phyloP scores from a whole-genome alignment of 805 yeast species.

The Scheffersomyces stipitis region DNA sequence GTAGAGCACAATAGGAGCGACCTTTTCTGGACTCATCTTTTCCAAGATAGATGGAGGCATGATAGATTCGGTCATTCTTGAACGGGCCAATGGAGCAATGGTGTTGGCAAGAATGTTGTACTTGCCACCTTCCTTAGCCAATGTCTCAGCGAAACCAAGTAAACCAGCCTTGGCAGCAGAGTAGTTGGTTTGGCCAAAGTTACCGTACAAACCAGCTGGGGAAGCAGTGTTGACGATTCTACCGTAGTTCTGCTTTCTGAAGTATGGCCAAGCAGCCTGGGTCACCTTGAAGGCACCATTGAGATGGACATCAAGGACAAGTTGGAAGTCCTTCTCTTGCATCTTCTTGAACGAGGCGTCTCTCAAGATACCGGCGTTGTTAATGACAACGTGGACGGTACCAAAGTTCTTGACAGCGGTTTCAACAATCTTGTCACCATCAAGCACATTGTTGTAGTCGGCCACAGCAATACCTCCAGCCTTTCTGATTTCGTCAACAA shows the following conservation, averaged over 20 bases:
- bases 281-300: constrained; percentile 86
- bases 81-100: constrained; percentile 93
- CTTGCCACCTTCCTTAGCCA: constrained; percentile 89
- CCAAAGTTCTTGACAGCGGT: constrained; percentile 88
- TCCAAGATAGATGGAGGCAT: constrained; percentile 84
- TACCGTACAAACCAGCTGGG: constrained; percentile 96
- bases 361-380: constrained; percentile 93
- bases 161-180: constrained; percentile 90
- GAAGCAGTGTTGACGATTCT: constrained; percentile 92
- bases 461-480: constrained; percentile 89
- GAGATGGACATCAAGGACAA: constrained; percentile 83
- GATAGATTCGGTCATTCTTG: constrained; percentile 92
- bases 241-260: constrained; percentile 83
- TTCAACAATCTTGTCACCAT: constrained; percentile 81
- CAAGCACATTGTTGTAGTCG: constrained; percentile 85
- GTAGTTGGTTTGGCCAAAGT: constrained; percentile 95
- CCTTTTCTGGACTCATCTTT: constrained; percentile 78
- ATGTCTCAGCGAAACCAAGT: constrained; percentile 89
- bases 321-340: constrained; percentile 74
- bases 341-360: constrained; percentile 86
- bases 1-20: constrained; percentile 88
- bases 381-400: constrained; percentile 81
- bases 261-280: constrained; percentile 88
- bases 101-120: constrained; percentile 82
- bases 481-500: constrained; percentile 76